phyloP scores from a whole-genome alignment of 139 green algal species.

The Chlamydomonas schloesseri region DNA sequence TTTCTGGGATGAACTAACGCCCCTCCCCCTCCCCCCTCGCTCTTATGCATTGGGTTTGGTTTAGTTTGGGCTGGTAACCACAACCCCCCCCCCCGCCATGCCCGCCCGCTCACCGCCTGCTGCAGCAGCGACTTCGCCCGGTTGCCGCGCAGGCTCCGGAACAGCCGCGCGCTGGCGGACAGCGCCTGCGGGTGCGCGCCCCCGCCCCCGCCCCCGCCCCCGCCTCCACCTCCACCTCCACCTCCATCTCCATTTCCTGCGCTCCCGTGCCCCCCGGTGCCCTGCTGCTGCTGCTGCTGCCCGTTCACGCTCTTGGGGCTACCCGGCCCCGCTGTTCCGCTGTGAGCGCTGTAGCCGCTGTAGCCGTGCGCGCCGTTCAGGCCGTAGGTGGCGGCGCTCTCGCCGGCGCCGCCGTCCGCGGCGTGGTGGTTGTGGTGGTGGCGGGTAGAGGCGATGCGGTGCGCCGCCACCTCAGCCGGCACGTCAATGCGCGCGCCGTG shows the following conservation, averaged over 20 bases:
- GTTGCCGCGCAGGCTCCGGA: neutral
- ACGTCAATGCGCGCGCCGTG: conserved; percentile 22
- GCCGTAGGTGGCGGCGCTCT: neutral
- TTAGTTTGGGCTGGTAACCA: too few species aligned
- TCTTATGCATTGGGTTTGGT: too few species aligned
- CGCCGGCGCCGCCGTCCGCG: too few species aligned
- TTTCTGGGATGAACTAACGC: too few species aligned
- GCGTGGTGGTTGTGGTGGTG: neutral
- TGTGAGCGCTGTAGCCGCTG: neutral
- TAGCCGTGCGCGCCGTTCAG: neutral
- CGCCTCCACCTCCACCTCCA: too few species aligned
- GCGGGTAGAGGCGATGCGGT: neutral
- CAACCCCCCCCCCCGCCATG: too few species aligned
- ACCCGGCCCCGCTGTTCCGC: neutral
- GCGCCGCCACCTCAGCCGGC: conserved; percentile 30
- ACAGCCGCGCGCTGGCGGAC: neutral
- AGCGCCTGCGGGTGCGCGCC: neutral
- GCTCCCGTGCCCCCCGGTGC: too few species aligned
- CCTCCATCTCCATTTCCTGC: too few species aligned
- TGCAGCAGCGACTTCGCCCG: neutral
- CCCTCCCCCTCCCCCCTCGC: too few species aligned
- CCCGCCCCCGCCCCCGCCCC: too few species aligned
- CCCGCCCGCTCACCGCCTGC: conserved; percentile 16
- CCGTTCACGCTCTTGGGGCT: neutral
- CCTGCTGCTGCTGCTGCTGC: neutral